Evolutionary conservation across 108 stramenopile genomes (phyloP), one percentile per base, ranked within the genome.

Genomic region (Mediolabrus comicus): DNA sequence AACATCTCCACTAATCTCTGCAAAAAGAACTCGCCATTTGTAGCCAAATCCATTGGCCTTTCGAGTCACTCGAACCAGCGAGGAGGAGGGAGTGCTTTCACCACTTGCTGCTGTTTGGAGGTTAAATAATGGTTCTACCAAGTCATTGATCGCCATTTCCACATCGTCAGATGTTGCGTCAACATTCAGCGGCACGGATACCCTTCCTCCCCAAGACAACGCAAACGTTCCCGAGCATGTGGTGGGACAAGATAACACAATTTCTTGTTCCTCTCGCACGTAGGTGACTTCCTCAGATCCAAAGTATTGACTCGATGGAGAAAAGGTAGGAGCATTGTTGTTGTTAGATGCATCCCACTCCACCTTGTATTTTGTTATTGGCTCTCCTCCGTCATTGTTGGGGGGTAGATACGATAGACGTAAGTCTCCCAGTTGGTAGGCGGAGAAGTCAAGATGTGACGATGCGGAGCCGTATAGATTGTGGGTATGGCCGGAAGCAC

Each of bases 11-110:
- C 36, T 52, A 26, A 84, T 62, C 0, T 85, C 90, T 33, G 59
- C 43, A 69, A 95, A 95, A 5, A 79, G 61, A 7, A 95, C 81
- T 36, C 58, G 69, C 92, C 92, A 95, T 56, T 85, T 80, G 72
- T 59, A 90, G n/a, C 92, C 92, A 74, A 88, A 83, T 7, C 84
- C 88, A 49, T 71, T 79, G 52, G 70, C 70, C 30, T 79, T 71
- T 41, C 77, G 65, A 29, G 41, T 67, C 1, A 79, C 77, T 41
- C 62, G 63, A 27, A 79, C 60, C n/a, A 62, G 67, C 19, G 75
- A 69, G 7, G 67, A 36, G 46, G 46, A 49, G 46, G 22, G 5
- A 9, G 17, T 49, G 19, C 46, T 24, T 5, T 6, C 19, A 17
- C 46, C 8, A 49, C n/a, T n/a, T n/a, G n/a, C n/a, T n/a, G n/a